Evolutionary conservation across 305 asterid species (phyloP), one percentile per base, ranked within the genome.

Genomic region (Stenogyne calaminthoides): DNA sequence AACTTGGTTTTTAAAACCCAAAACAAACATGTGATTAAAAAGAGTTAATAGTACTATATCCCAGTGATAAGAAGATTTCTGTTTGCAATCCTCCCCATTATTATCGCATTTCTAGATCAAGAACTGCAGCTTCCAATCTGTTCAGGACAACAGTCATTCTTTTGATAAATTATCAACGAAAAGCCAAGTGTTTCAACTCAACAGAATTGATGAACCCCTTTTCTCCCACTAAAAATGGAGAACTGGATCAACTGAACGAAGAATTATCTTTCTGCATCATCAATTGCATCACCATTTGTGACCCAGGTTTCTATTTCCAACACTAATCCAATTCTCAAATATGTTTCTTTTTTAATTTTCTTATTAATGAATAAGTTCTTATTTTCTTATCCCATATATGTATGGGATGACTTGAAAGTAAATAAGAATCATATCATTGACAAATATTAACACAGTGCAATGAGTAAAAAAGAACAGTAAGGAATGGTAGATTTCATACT

Each of bases 91-190:
- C 99, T 20, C 66, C 78, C 75, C 76, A 79, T 87, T 87, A 86
- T 94, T 97, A 69, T 94, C 99, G 97, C 97, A 80, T 85, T 91
- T n/a, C n/a, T 72, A 94, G 82, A 84, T 94, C 99, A 59, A 94
- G 88, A 62, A 94, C 90, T 71, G 99, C 99, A 71, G 89, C 84
- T 1, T 94, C 99, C 84, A 94, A 77, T 86, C 99, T 94, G 83
- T 51, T 81, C 54, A 16, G 75, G 29, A 65, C 10, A 49, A 49
- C 22, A 20, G 32, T 19, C 32, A 55, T 19, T 61, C 27, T 4
- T n/a, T 7, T 69, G 55, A 70, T 3, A 69, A 56, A 56, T 57
- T 7, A 42, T 70, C 57, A 39, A 11, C 4, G 44, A 57, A 46
- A 22, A 7, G 6, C n/a, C n/a, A 64, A 42, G 44, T 37, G 66